A percentile compares a stretch with the other conserved stretches of the same genome.
Evolutionary conservation across 306 rosid species (phyloP).

Genomic region (Malus fusca): DNA sequence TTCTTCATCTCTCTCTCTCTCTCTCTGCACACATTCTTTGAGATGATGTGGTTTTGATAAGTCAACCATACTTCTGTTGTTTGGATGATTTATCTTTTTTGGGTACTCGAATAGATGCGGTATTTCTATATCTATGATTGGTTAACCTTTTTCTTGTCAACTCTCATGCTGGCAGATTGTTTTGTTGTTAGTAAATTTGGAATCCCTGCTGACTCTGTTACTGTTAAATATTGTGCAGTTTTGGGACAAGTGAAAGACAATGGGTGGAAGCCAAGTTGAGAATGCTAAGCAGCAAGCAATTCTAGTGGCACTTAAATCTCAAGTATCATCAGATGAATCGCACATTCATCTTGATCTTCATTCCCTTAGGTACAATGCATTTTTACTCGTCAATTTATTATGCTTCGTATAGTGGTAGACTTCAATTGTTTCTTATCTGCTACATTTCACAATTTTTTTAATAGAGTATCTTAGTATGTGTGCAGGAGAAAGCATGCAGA

Average conservation of each 20-base stretch:
- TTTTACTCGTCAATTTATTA: slow-evolving; percentile 13
- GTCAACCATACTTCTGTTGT: background rate
- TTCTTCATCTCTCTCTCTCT: no score
- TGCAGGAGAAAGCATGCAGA: slow-evolving; percentile 94
- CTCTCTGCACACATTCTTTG: background rate
- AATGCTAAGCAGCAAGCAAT: slow-evolving; percentile 96
- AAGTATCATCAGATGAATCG: slow-evolving; percentile 91
- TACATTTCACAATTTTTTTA: background rate
- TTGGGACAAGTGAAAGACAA: slow-evolving; percentile 25
- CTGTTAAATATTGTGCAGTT: slow-evolving; percentile 27
- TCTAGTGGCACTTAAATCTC: slow-evolving; percentile 71
- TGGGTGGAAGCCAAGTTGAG: slow-evolving; percentile 99
- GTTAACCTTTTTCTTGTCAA: background rate
- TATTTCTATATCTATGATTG: no score
- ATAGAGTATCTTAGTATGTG: background rate
- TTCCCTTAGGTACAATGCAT: slow-evolving; percentile 61
- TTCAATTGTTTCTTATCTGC: slow-evolving; percentile 1
- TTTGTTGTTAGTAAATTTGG: background rate
- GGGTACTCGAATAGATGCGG: background rate
- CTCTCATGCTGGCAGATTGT: background rate
- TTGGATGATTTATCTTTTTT: background rate
- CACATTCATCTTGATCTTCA: slow-evolving; percentile 95
- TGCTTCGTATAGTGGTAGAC: slow-evolving; percentile 5
- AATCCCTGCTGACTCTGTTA: background rate
- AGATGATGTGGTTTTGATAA: background rate